Evolutionary conservation across 106 monocot genomes (phyloP).

Genomic region (Alisma plantagoaquatica): DNA sequence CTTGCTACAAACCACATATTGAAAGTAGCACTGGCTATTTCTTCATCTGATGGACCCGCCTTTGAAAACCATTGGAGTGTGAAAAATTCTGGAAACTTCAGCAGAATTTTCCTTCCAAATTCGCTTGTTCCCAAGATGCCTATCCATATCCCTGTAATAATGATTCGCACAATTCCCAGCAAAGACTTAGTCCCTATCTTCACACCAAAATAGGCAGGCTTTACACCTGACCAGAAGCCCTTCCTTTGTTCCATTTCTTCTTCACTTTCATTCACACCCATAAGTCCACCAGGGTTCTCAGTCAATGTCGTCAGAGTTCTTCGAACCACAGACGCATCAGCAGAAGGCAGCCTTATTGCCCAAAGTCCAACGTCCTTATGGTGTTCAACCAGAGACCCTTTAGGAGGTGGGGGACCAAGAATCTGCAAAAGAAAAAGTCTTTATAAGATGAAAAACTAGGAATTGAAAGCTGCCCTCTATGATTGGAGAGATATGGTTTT

Average conservation of each 20-base stretch:
- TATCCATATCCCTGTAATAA: slow-evolving; percentile 56
- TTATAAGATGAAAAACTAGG: too few species aligned
- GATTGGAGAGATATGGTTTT: too few species aligned
- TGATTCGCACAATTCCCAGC: slow-evolving; percentile 22
- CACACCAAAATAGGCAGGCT: slow-evolving; percentile 85
- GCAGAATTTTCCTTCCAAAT: slow-evolving; percentile 63
- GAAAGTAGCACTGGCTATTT: slow-evolving; percentile 69
- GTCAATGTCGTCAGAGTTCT: slow-evolving; percentile 62
- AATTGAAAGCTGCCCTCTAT: too few species aligned
- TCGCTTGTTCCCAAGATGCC: slow-evolving; percentile 49
- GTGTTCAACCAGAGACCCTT: slow-evolving; percentile 53
- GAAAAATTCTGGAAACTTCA: slow-evolving; percentile 75
- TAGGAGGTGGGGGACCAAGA: slow-evolving; percentile 60
- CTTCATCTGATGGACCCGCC: slow-evolving; percentile 80
- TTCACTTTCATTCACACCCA: slow-evolving; percentile 42
- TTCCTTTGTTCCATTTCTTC: slow-evolving; percentile 34
- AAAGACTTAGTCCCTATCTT: slow-evolving; percentile 67
- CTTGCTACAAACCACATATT: slow-evolving; percentile 94
- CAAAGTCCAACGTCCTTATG: slow-evolving; percentile 70
- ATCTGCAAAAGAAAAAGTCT: slow-evolving; percentile 46
- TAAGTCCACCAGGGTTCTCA: slow-evolving; percentile 70
- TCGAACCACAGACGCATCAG: slow-evolving; percentile 73
- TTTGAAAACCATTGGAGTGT: slow-evolving; percentile 68
- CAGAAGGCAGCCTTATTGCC: slow-evolving; percentile 86
- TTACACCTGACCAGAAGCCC: slow-evolving; percentile 63